A percentile compares a stretch with the other conserved stretches of the same genome.
Evolutionary conservation across 805 yeast genomes (phyloP).

Genomic region (Hanseniaspora mollemarum): DNA sequence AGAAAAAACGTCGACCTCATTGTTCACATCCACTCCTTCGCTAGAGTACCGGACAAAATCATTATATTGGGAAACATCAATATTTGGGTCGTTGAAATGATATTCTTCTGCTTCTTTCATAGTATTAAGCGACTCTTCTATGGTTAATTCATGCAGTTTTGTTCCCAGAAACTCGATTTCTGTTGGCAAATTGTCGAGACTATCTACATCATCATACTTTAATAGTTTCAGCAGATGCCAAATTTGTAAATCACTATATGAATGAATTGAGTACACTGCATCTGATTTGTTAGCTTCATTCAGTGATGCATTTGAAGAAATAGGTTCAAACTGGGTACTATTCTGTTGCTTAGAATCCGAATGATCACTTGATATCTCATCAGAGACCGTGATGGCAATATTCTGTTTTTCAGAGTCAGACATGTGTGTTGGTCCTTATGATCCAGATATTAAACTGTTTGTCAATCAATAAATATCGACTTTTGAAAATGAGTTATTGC

Average conservation of each 20-base stretch:
- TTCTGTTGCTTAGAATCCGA: background rate
- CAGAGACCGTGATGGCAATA: background rate
- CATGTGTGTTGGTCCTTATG: background rate
- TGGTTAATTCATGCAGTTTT: constrained; percentile 30
- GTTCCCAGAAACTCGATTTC: constrained; percentile 33
- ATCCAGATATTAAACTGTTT: background rate
- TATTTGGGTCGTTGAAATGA: constrained; percentile 40
- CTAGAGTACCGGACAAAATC: constrained; percentile 27
- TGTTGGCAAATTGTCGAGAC: constrained; percentile 19
- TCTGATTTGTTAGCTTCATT: no score
- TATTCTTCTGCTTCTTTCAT: constrained; percentile 33
- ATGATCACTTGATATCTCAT: background rate
- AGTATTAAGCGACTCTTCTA: constrained; percentile 34
- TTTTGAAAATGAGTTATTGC: background rate
- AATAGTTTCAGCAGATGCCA: constrained; percentile 14
- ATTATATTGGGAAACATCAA: constrained; percentile 32
- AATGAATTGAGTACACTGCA: constrained; percentile 11
- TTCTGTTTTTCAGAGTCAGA: background rate
- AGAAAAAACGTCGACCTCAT: constrained; percentile 22
- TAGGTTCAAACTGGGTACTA: no score
- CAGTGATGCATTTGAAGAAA: background rate
- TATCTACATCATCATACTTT: constrained; percentile 17
- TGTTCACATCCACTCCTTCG: constrained; percentile 23
- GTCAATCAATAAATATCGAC: background rate
- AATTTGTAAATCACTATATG: constrained; percentile 14